Base-by-base conservation (phyloP, 1,284 basidiomycete species). In the Malassezia pachydermatis region DNA sequence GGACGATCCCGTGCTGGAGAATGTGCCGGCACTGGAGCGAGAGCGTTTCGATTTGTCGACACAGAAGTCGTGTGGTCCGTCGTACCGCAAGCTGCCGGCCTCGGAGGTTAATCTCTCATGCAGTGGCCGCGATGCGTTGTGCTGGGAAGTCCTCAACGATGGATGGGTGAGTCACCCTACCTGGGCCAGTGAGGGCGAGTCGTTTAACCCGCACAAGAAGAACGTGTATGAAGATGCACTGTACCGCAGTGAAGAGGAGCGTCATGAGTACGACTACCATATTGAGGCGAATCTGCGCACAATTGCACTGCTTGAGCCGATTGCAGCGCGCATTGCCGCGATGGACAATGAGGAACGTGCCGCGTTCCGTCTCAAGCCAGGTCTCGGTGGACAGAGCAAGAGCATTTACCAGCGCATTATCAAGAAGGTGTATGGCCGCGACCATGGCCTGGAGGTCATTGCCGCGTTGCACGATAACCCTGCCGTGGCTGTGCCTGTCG, bases 261-360 rank as follows among this genome's bases (percentile, higher is more conserved):
- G 94, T 22, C 88, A 96, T 75, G 94, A 98, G 74, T 98, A 90
- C 73, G 89, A 95, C 67, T 92, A 94, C 62, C 86, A 94, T 67
- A 82, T 98, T 44, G 89, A 96, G 70, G 88, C 85, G 33, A 83
- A 96, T 64, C 75, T 83, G 16, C 83, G 90, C 38, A 96, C 90
- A 9, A 94, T 96, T 66, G 82, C 87, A 1, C 76, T 95, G 37
- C 80, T 99, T 48, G 89, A 96, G 70, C 90, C 90, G 2, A 79
- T 98, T 54, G 81, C 82, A 57, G 79, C 79, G 30, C 83, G 90
- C 41, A 85, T 98, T 65, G 82, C 86, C 59, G 81, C 83, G 55
- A 94, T 98, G 89, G 78, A 83, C 35, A 77, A 81, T 36, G 89
- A 95, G 55, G 90, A 96, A 70, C 81, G 88, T 33, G 76, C 82